Evolutionary conservation across 306 rosid species (phyloP), one percentile per base, ranked within the genome.

Genomic region (Citrullus mucosospermus): DNA sequence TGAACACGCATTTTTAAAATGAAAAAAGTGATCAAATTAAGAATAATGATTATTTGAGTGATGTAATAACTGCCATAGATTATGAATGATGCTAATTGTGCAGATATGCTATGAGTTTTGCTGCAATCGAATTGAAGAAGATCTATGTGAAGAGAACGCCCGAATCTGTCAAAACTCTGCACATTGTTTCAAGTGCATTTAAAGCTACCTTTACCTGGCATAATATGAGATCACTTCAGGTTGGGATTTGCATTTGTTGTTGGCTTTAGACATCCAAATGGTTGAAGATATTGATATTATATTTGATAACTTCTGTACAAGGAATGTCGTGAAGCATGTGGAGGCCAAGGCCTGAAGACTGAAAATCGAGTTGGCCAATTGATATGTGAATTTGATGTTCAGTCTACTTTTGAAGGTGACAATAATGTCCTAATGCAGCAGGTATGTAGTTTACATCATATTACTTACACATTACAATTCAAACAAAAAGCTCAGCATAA

Each of bases 261-360:
- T 50, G 54, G 70, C 59, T 44, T 32, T 32, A 30, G 14, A 75
- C 60, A 20, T 13, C 8, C 9, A 9, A 59, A 30, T 78, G 63
- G 59, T 22, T 44, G 84, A 30, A 48, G 25, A 69, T 38, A 54
- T 55, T 81, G 39, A 66, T 53, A 69, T 36, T 58, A 67, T 2
- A 14, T 75, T 76, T 39, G 20, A 78, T 70, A 30, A 78, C 77
- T 65, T 69, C 54, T 81, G 59, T 63, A 75, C 75, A 83, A 95
- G 98, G 98, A 95, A 88, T 95, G 97, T 65, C 98, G 97, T 65
- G 97, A 91, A 89, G 98, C 98, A 9, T 89, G 93, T 66, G 98
- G 97, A 79, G 97, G 97, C 78, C 98, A 95, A 80, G 98, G 98
- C 8, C 1, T 82, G 58, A 95, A 95, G 91, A 82, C 96, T 71